Evolutionary conservation across 2,329 filamentous ascomycete species (phyloP), one percentile per base, ranked within the genome.

Genomic region (Beauveria rudraprayagi): DNA sequence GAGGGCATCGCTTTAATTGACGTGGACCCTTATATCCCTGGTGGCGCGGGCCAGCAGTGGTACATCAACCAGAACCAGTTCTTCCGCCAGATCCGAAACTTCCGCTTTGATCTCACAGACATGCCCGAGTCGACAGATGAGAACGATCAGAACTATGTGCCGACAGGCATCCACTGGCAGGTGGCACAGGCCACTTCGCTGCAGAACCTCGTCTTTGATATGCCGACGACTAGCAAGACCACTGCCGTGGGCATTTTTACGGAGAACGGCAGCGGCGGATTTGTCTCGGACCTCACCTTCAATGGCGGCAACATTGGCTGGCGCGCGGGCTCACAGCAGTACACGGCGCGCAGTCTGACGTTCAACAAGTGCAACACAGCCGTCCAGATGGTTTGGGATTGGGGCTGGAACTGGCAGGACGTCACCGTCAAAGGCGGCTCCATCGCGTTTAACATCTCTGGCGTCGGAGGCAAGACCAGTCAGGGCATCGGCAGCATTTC

Each of bases 1-100:
- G 77, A 76, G 9, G 88, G 88, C n/a, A 88, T 90, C 74, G 87
- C 84, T 24, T 75, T 91, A 24, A 82, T 91, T 64, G 87, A 90
- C 67, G 77, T 85, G 1, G 85, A 91, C 66, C 87, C 87, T 0
- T 86, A 79, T 57, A 14, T 83, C 57, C 85, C 84, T 50, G 80
- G 60, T 19, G 55, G 28, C 28, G 28, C 28, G 28, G 28, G 28
- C 28, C 28, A 30, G 28, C 28, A 30, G 28, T 30, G 89, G 67
- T 86, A 86, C 68, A 85, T 84, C 17, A 84, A 82, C 11, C 79
- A 83, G 37, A 87, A 86, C 67, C 66, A 87, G 64, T 82, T 77
- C 11, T 87, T 88, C 73, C 84, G 84, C 59, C 74, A 76, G 61
- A 86, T 83, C 65, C 78, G 83, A 48, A 85, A 86, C 70, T 79